Evolutionary conservation across 73 alveolate species (phyloP).

Genomic region (Stentor coeruleus): DNA sequence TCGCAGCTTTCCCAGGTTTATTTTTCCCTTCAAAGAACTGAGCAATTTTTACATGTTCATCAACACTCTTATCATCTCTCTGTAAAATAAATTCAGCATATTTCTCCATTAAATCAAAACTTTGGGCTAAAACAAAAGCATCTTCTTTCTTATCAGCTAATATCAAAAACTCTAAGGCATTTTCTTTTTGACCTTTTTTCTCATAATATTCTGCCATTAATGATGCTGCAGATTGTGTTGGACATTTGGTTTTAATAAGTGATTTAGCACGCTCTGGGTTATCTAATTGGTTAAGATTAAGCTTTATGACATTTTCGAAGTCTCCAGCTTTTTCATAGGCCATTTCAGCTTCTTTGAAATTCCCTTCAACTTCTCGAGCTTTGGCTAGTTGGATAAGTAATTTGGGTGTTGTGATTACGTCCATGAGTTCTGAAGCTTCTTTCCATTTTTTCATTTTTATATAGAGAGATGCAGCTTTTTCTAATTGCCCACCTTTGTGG

Average conservation of each 20-base stretch:
- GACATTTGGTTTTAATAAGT: slow-evolving; percentile 79
- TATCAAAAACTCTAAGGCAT: slow-evolving; percentile 91
- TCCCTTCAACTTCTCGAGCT: slow-evolving; percentile 95
- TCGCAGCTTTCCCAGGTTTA: slow-evolving; percentile 93
- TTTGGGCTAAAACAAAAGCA: slow-evolving; percentile 91
- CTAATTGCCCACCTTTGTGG: slow-evolving; percentile 87
- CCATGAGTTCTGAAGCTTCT: slow-evolving; percentile 76
- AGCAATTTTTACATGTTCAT: slow-evolving; percentile 93
- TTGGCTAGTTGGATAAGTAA: slow-evolving; percentile 94
- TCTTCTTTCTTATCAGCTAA: slow-evolving; percentile 94
- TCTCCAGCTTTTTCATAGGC: slow-evolving; percentile 95
- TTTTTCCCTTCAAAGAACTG: slow-evolving; percentile 85
- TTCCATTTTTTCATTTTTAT: slow-evolving; percentile 79
- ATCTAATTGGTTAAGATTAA: slow-evolving; percentile 82
- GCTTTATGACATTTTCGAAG: slow-evolving; percentile 93
- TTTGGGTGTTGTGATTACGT: slow-evolving; percentile 73
- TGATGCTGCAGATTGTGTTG: slow-evolving; percentile 83
- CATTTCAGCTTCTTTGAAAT: slow-evolving; percentile 92
- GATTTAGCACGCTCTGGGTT: slow-evolving; percentile 94
- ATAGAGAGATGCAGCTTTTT: slow-evolving; percentile 96
- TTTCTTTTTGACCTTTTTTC: slow-evolving; percentile 85
- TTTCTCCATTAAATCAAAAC: slow-evolving; percentile 91
- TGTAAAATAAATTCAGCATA: slow-evolving; percentile 86
- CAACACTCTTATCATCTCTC: slow-evolving; percentile 77
- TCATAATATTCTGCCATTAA: slow-evolving; percentile 93